Percentiles rank a stretch among this genome's conserved stretches.
Conservation (phyloP, 768 basidiomycete species). For the Ephemerocybe angulata region DNA sequence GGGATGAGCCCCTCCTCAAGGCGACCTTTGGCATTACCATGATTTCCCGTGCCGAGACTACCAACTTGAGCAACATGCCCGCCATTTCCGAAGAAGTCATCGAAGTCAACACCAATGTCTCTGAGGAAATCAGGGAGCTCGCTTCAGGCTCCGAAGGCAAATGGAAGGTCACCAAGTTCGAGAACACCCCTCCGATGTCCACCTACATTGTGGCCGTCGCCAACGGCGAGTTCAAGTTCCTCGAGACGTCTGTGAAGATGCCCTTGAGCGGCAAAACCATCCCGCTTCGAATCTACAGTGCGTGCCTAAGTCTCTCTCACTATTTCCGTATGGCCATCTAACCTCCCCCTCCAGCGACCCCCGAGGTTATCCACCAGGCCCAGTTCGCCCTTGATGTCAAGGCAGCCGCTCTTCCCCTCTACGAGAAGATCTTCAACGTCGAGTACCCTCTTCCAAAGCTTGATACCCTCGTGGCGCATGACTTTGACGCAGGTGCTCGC, state of each 20-base stretch:
- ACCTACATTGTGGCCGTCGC: slow-evolving; percentile 88
- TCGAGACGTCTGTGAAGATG: slow-evolving; percentile 74
- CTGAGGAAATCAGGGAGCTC: slow-evolving; percentile 35
- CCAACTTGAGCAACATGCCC: slow-evolving; percentile 87
- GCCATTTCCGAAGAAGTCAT: slow-evolving; percentile 55
- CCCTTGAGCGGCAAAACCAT: slow-evolving; percentile 76
- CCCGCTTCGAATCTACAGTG: slow-evolving; percentile 83
- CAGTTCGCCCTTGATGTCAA: slow-evolving; percentile 88
- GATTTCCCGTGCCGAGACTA: slow-evolving; percentile 72
- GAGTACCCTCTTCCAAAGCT: slow-evolving; percentile 92
- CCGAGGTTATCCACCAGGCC: slow-evolving; percentile 78
- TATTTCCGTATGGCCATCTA: not conserved
- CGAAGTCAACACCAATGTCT: slow-evolving; percentile 27
- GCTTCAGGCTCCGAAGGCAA: slow-evolving; percentile 35
- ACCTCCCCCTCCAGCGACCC: slow-evolving; percentile 51
- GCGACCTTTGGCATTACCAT: slow-evolving; percentile 75
- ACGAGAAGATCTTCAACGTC: slow-evolving; percentile 89
- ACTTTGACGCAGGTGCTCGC: slow-evolving; percentile 75
- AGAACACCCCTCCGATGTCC: slow-evolving; percentile 82
- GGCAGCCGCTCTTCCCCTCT: slow-evolving; percentile 76
- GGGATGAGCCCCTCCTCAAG: slow-evolving; percentile 92
- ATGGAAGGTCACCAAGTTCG: slow-evolving; percentile 85
- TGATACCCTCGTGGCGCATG: slow-evolving; percentile 84
- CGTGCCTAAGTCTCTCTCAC: slow-evolving; percentile 12
- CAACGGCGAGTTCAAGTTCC: slow-evolving; percentile 70